phyloP scores from a whole-genome alignment of 1,139 yeast species.

The Suhomyces choctaworum region DNA sequence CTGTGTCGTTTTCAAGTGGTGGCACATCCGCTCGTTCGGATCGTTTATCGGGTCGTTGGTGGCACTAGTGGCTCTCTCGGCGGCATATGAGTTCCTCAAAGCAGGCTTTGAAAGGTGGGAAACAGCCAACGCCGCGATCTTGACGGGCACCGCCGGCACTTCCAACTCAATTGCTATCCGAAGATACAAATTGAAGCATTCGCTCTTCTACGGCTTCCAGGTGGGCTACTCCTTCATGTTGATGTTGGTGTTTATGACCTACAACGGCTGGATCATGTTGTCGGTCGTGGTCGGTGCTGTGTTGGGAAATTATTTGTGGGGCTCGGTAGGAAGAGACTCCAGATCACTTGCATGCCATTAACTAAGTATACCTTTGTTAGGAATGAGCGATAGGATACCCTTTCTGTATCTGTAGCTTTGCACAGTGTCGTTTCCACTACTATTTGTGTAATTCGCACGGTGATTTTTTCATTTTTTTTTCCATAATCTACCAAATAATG shows the following conservation, averaged over 20 bases:
- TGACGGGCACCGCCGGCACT: constrained; percentile 19
- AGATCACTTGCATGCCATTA: constrained; percentile 12
- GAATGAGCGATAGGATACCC: too few species aligned
- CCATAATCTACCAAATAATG: too few species aligned
- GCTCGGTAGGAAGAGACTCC: constrained; percentile 17
- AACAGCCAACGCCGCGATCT: constrained; percentile 14
- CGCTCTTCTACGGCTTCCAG: constrained; percentile 63
- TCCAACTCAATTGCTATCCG: constrained; percentile 18
- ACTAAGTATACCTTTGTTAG: too few species aligned
- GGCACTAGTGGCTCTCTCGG: constrained; percentile 50
- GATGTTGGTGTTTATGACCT: constrained; percentile 83
- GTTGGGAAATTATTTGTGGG: constrained; percentile 67
- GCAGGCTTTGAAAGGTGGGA: constrained; percentile 37
- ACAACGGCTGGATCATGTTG: constrained; percentile 79
- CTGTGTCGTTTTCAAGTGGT: constrained; percentile 74
- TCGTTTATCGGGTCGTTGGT: constrained; percentile 56
- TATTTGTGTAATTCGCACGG: too few species aligned
- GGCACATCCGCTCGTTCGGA: constrained; percentile 63
- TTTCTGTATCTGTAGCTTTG: too few species aligned
- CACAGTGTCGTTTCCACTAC: too few species aligned
- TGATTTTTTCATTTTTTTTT: too few species aligned
- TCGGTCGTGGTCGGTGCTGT: constrained; percentile 72
- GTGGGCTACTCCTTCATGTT: constrained; percentile 76
- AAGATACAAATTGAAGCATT: constrained; percentile 31
- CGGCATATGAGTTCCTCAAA: constrained; percentile 63